Conservation (phyloP, 805 yeast genomes). For the Starmera amethionina region DNA sequence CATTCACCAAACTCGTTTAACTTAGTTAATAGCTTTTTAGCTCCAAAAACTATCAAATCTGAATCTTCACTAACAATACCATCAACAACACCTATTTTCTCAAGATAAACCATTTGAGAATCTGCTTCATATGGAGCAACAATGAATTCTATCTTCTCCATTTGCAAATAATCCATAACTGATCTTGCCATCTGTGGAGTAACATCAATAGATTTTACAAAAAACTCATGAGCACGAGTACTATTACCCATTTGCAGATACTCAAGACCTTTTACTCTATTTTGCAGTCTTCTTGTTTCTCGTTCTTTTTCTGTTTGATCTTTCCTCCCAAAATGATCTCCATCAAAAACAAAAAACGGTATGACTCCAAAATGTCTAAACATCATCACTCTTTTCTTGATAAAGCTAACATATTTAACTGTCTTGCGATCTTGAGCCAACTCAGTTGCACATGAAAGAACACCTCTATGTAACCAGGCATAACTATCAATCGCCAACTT, state of each 20-base stretch:
- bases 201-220: constrained; percentile 73
- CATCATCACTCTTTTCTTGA: constrained; percentile 58
- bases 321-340: constrained; percentile 77
- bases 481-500: constrained; percentile 90
- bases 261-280: constrained; percentile 44
- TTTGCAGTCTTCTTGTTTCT: constrained; percentile 43
- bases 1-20: constrained; percentile 63
- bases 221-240: constrained; percentile 56
- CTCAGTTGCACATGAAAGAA: constrained; percentile 75
- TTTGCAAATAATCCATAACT: constrained; percentile 61
- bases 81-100: constrained; percentile 60
- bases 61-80: constrained; percentile 93
- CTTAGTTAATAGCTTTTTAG: constrained; percentile 66
- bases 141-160: constrained; percentile 49
- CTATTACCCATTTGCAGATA: constrained; percentile 42
- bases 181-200: constrained; percentile 89
- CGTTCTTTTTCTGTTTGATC: constrained; percentile 63
- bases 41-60: constrained; percentile 85
- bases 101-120: constrained; percentile 89
- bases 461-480: constrained; percentile 91
- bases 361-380: constrained; percentile 54
- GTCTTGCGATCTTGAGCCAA: constrained; percentile 66
- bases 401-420: constrained; percentile 57
- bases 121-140: constrained; percentile 99
- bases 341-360: constrained; percentile 91